phyloP scores from a whole-genome alignment of 108 stramenopile genomes.

The Fragilaria crotonensis region DNA sequence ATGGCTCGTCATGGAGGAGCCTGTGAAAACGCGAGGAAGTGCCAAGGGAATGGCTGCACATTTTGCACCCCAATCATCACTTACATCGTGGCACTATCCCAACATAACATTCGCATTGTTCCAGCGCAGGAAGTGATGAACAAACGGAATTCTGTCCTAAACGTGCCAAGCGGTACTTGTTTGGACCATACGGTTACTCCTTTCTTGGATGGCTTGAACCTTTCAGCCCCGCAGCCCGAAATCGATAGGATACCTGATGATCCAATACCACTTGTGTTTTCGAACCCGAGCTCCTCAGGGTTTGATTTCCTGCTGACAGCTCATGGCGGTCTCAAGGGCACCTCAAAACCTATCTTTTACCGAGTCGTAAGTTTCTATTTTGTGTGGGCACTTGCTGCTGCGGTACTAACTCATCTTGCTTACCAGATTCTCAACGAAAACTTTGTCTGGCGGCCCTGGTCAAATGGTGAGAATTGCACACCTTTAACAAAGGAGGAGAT shows the following conservation, averaged over 20 bases:
- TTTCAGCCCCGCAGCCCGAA: conserved; percentile 5
- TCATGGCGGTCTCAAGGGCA: conserved; percentile 60
- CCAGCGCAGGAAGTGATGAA: conserved; percentile 5
- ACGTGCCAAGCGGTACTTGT: conserved; percentile 21
- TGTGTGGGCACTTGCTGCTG: too few relatives aligned
- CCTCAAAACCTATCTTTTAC: conserved; percentile 55
- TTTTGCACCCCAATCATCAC: conserved; percentile 24
- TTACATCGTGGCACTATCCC: conserved; percentile 27
- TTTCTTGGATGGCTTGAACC: conserved; percentile 5
- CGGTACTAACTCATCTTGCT: too few relatives aligned
- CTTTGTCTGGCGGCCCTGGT: not conserved
- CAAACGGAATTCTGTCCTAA: conserved; percentile 10
- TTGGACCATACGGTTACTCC: conserved; percentile 18
- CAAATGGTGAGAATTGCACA: not conserved
- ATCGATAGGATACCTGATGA: not conserved
- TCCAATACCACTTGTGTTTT: not conserved
- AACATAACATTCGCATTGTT: conserved; percentile 25
- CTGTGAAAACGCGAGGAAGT: not conserved
- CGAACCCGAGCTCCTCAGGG: not conserved
- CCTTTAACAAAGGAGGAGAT: conserved; percentile 4
- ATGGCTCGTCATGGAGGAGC: not conserved
- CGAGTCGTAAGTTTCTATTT: conserved; percentile 11
- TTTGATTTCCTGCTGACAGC: conserved; percentile 38
- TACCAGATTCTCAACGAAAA: conserved; percentile 5
- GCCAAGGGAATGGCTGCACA: conserved; percentile 12